Base-by-base conservation (phyloP, 257 asterid genomes). In the Nicotiana tomentosiformis region DNA sequence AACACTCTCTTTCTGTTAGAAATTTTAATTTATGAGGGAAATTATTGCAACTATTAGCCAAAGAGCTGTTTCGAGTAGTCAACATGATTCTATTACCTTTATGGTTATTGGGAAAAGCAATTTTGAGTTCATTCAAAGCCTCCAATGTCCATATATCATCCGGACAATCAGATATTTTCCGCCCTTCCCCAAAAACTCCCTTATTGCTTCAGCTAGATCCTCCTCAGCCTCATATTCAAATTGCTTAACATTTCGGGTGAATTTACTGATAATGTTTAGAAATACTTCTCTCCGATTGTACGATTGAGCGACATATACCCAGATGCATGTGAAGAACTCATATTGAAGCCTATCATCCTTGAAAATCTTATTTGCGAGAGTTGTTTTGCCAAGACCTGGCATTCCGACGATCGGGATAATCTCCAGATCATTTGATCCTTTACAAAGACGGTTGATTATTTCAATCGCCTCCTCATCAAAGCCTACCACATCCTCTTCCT, bases 71-170 rank as follows among this genome's bases (percentile, higher is more conserved):
- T 14, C 94, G 90, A 56, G 87, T 92, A 2, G 94, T 92, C 17
- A 92, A 23, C 76, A 91, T 51, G 26, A 91, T 85, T 67, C 85
- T 84, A 14, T 91, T 86, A 1, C 33, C n/a, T 5, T 8, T 18
- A 15, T 82, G 82, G 26, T 32, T 23, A 26, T 10, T 32, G 0
- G 93, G 91, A 80, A 91, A 77, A 0, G 74, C 87, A 10, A 3
- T 4, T 72, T 65, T 11, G 43, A 90, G 78, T 2, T 35, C 81
- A 0, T 76, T 56, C 92, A 88, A 88, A 26, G 84, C 84, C 0
- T 51, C 84, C 0, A 4, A 55, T 1, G 80, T 86, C 93, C 95
- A 91, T 8, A 91, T 85, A 37, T 89, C 91, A 49, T 89, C 92
- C 83, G 88, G 23, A 89, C 89, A 37, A 90, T 32, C 56, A 91